These are phyloP conservation scores for Cinnamomum chago DNA, from an alignment of 164 flowering plant species.

Conservation along the genomic window DNA sequence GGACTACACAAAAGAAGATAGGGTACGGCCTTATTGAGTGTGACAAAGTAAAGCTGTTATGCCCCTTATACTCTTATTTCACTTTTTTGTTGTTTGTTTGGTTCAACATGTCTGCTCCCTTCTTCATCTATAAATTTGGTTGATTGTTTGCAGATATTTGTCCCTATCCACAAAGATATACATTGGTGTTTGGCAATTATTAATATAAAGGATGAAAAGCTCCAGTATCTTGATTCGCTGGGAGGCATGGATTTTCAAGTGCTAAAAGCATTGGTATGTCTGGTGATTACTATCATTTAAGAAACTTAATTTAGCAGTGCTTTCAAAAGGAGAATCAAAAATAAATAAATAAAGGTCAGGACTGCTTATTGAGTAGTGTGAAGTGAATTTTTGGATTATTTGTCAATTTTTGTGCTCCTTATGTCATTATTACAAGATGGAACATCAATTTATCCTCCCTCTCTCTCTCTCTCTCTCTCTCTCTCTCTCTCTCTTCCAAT, in stretches of 20 bases:
- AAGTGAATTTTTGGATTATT: too few species aligned
- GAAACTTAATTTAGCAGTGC: too few species aligned
- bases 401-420: too few species aligned
- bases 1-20: constrained; percentile 72
- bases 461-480: too few species aligned
- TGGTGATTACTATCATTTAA: too few species aligned
- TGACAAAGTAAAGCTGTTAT: constrained; percentile 62
- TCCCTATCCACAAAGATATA: constrained; percentile 78
- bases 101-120: not conserved
- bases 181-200: constrained; percentile 96
- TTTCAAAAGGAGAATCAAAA: too few species aligned
- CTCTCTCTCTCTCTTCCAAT: too few species aligned
- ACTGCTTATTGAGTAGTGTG: too few species aligned
- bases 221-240: constrained; percentile 95
- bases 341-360: too few species aligned
- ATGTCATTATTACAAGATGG: not conserved
- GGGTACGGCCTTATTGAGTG: constrained; percentile 84
- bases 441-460: not conserved
- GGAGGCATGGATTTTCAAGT: constrained; percentile 58
- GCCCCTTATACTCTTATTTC: not conserved
- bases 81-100: not conserved
- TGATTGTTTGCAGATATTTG: constrained; percentile 63
- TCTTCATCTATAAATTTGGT: not conserved
- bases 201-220: constrained; percentile 69
- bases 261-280: constrained; percentile 59